phyloP scores from a whole-genome alignment of 345 rosid genomes.

The Bruguiera sexangula region DNA sequence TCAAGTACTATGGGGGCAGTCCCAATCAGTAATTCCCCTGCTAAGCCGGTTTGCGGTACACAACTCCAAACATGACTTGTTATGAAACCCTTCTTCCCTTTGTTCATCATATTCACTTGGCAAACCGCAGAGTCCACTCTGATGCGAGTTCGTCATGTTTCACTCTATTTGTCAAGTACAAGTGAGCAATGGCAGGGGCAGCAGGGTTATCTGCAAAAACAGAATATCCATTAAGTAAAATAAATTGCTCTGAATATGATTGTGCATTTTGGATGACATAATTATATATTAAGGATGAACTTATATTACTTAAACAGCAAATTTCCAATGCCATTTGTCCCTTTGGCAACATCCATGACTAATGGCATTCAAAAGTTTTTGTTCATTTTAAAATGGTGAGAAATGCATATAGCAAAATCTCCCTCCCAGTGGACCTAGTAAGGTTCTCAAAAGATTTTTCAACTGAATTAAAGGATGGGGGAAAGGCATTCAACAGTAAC shows the following conservation, averaged over 20 bases:
- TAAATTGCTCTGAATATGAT: not conserved
- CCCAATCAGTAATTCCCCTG: no score
- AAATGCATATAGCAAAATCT: not conserved
- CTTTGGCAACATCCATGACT: not conserved
- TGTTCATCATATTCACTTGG: conserved; percentile 40
- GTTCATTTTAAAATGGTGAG: not conserved
- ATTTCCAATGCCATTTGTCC: not conserved
- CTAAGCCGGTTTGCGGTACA: not conserved
- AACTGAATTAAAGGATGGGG: not conserved
- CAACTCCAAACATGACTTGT: not conserved
- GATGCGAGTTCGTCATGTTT: conserved; percentile 76
- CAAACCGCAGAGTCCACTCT: conserved; percentile 89
- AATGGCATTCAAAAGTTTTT: not conserved
- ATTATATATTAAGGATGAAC: not conserved
- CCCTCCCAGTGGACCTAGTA: not conserved
- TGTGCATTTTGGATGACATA: not conserved
- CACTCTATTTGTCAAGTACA: conserved; percentile 66
- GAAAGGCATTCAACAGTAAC: not conserved
- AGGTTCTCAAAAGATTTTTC: not conserved
- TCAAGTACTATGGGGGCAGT: no score
- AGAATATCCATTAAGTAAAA: conserved; percentile 1
- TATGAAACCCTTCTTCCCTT: not conserved
- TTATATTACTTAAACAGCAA: not conserved
- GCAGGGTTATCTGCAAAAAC: conserved; percentile 56
- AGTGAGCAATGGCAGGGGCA: conserved; percentile 59